phyloP scores from a whole-genome alignment of 306 rosid genomes.

The Senna tora region DNA sequence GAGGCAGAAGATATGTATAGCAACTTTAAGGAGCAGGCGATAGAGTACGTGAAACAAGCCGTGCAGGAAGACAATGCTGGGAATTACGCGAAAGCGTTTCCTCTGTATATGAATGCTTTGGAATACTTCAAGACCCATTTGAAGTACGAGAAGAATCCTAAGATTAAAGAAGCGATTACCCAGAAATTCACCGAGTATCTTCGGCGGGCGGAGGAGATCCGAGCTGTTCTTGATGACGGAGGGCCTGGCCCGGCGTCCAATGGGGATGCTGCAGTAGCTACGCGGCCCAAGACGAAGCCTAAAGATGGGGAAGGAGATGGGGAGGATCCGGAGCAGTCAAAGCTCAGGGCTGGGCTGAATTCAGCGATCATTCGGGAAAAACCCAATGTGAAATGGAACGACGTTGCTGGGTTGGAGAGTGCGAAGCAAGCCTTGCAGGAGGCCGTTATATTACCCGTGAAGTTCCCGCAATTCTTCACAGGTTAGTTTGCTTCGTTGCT shows the following conservation, averaged over 20 bases:
- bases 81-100: conserved; percentile 92
- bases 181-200: conserved; percentile 95
- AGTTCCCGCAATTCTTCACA: conserved; percentile 95
- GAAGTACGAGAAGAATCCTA: conserved; percentile 97
- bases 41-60: conserved; percentile 97
- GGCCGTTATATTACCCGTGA: conserved; percentile 93
- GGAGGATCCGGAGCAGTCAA: conserved; percentile 90
- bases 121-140: conserved; percentile 92
- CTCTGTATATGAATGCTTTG: conserved; percentile 92
- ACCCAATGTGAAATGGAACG: conserved; percentile 95
- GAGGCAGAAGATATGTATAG: conserved; percentile 75
- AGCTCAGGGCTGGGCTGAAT: conserved; percentile 85
- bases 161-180: conserved; percentile 91
- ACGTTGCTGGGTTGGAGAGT: conserved; percentile 95
- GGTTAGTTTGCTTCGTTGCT: conserved; percentile 48
- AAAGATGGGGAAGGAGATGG: conserved; percentile 87
- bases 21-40: conserved; percentile 99
- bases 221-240: conserved; percentile 79
- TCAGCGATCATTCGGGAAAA: conserved; percentile 94
- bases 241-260: conserved; percentile 93
- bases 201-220: conserved; percentile 98
- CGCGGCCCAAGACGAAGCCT: conserved; percentile 84
- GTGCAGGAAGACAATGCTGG: conserved; percentile 96
- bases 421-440: conserved; percentile 97
- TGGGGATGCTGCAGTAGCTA: conserved; percentile 88